Evolutionary conservation across 2,329 filamentous ascomycete species (phyloP), one percentile per base, ranked within the genome.

Genomic region (Diaporthe amygdali): DNA sequence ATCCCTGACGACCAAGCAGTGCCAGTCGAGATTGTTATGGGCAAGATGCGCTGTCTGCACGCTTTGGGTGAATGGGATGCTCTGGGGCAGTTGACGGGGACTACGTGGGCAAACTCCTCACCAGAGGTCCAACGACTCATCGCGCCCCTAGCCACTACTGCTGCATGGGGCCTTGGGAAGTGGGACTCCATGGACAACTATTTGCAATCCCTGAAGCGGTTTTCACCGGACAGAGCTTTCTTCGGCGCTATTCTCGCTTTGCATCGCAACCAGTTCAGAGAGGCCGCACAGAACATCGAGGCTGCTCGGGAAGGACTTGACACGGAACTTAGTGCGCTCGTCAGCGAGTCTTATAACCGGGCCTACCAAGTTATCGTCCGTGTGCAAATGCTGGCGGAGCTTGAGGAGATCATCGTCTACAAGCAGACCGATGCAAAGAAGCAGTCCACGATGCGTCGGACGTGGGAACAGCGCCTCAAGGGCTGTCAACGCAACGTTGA

Each of bases 131-230:
- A 96, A 77, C 92, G 95, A 75, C 91, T 93, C 71, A 97, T 99
- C 79, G 96, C 96, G 37, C 95, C 95, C 67, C 88, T 99, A 52
- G 96, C 96, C 37, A 97, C 97, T 6, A 96, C 96, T 5, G 96
- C 96, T 47, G 96, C 97, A 17, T 99, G 96, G 96, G 96, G 96
- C 68, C 88, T 97, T 74, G 93, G 94, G 73, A 97, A 98, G 79
- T 99, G 97, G 94, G 96, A 98, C 76, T 90, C 96, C 20, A 99
- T 99, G 96, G 96, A 99, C 80, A 95, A 93, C 70, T 99, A 99
- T 78, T 88, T 99, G 32, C 93, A 92, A 74, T 96, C 96, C 32
- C 97, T 99, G 91, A 98, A 97, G 83, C 89, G 94, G 47, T 89
- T 93, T 78, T 97, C 96, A 8, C 96, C 96, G 0, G 97, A 99